Percentiles rank a stretch among this genome's conserved stretches.
phyloP scores from a whole-genome alignment of 169 alveolate species.

The Plasmodium gonderi region DNA sequence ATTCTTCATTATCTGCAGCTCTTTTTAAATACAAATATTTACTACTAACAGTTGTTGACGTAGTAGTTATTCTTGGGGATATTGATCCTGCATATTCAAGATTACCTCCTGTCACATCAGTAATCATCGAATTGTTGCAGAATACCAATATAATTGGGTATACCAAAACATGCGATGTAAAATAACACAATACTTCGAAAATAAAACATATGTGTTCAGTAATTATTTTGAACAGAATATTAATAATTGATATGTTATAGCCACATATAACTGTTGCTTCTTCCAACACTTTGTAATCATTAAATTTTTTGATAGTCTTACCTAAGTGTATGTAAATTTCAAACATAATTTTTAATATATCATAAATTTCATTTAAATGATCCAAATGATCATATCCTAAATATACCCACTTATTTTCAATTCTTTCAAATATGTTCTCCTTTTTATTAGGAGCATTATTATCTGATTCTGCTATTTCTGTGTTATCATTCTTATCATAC shows the following conservation, averaged over 20 bases:
- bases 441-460: not conserved
- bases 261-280: conserved; percentile 55
- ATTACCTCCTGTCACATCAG: not conserved
- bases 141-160: conserved; percentile 57
- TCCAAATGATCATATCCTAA: conserved; percentile 57
- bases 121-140: not conserved
- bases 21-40: conserved; percentile 3
- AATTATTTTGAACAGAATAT: conserved; percentile 39
- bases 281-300: conserved; percentile 34
- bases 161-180: conserved; percentile 66
- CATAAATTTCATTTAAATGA: conserved; percentile 51
- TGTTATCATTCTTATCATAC: not conserved
- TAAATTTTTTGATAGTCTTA: conserved; percentile 21
- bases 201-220: conserved; percentile 62
- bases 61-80: not conserved
- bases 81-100: not conserved
- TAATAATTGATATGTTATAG: conserved; percentile 32
- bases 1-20: conserved; percentile 40
- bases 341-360: conserved; percentile 32
- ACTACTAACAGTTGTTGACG: not conserved
- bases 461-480: not conserved
- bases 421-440: not conserved
- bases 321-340: conserved; percentile 57
- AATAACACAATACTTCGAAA: conserved; percentile 69
- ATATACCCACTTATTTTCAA: conserved; percentile 36